Evolutionary conservation across 202 grass and related monocot genomes (phyloP).

Genomic region (Setaria viridis): DNA sequence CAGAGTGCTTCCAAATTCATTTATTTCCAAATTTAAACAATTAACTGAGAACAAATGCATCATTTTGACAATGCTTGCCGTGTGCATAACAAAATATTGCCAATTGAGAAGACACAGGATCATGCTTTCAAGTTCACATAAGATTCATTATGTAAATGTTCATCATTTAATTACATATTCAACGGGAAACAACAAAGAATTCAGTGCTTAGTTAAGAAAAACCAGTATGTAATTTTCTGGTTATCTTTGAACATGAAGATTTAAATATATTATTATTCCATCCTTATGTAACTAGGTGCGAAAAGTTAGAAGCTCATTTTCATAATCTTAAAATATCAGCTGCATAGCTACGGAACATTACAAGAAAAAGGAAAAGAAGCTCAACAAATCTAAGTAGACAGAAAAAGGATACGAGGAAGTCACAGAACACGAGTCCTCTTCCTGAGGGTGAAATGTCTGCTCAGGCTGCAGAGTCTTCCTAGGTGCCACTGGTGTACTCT

Average conservation of each 20-base stretch:
- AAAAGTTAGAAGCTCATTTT: constrained; percentile 13
- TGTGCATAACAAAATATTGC: constrained; percentile 29
- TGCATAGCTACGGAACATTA: constrained; percentile 20
- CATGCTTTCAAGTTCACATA: constrained; percentile 4
- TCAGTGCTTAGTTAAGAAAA: constrained; percentile 1
- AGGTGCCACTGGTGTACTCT: constrained; percentile 50
- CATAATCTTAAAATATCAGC: constrained; percentile 23
- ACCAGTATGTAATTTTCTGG: constrained; percentile 9
- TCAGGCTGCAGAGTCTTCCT: constrained; percentile 64
- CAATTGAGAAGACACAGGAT: constrained; percentile 26
- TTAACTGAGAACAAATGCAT: constrained; percentile 1
- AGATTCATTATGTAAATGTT: not conserved
- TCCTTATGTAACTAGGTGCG: not conserved
- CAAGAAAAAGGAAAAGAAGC: constrained; percentile 26
- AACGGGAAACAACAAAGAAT: not conserved
- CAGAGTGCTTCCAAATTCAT: constrained; percentile 32
- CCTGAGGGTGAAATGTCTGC: constrained; percentile 58
- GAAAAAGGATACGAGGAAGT: constrained; percentile 90
- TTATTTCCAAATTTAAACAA: constrained; percentile 48
- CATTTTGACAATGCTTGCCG: constrained; percentile 30
- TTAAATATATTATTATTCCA: constrained; percentile 13
- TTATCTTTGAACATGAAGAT: constrained; percentile 17
- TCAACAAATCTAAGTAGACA: constrained; percentile 29
- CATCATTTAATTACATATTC: not conserved
- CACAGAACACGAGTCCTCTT: constrained; percentile 87